Base-by-base conservation (phyloP, 306 rosid genomes). In the Cucumis hystrix region DNA sequence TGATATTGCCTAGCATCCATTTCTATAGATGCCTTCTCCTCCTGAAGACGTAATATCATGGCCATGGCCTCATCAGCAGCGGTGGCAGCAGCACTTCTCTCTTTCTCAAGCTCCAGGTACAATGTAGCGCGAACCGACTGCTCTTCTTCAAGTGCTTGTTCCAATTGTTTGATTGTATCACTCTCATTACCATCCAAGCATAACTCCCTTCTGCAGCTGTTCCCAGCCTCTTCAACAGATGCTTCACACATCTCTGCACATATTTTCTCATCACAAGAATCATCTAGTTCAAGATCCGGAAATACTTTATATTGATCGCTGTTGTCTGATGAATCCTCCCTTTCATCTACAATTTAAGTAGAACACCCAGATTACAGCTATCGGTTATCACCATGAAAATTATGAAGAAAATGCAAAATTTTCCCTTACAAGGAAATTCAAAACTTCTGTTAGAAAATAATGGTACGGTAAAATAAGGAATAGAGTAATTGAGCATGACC, bases 51-150 rank as follows among this genome's bases (percentile, higher is more conserved):
- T 62, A 85, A 71, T 45, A 87, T 87, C 91, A 87, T 87, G 28
- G 88, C 86, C 91, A 87, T 87, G 72, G 87, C 87, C 79, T 83
- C 91, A 78, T 87, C 88, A 55, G 91, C 84, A 40, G 91, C 91
- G 14, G 81, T 60, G 28, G 87, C 84, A 77, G 88, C 84, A 21
- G 84, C 85, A 80, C 80, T 81, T 85, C 91, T 85, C 80, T 87
- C 91, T 75, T 87, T 83, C 87, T 87, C 91, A 25, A 87, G 88
- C 20, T 87, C 91, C 73, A 81, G 61, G 56, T 83, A 83, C 30
- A 87, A 77, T 47, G 85, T 78, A 63, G 81, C 49, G 17, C 81
- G 80, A 73, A 82, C 85, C 23, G 79, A 62, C 0, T 78, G 76
- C 83, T 85, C 88, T 85, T 85, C 85, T 78, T 85, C 81, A 6